Base-by-base conservation (phyloP, 345 rosid species). In the Acer saccharum region DNA sequence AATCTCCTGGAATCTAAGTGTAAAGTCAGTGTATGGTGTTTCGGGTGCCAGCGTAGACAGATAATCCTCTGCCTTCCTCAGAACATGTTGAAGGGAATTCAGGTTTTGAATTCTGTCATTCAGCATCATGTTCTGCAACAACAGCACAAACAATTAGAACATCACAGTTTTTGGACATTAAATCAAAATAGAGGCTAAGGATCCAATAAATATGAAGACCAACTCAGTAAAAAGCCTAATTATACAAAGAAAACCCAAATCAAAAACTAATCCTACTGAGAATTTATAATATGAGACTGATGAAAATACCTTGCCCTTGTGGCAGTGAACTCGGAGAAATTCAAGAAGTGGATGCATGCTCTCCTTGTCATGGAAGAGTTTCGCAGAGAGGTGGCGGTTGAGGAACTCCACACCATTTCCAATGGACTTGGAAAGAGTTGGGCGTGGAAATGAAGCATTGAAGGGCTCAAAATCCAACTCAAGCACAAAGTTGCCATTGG, bases 401-500 rank as follows among this genome's bases (percentile, higher is more conserved):
- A 95, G 99, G 87, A 95, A 95, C 87, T 95, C 97, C 41, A 95
- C 98, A 25, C 99, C 99, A 77, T 95, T 89, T 13, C 99, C 99
- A 7, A 95, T 93, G 68, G 90, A 95, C 79, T 93, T 93, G 0
- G 93, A 80, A 16, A 93, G 97, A 10, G 98, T 93, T 32, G 99
- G 97, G 54, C 97, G 97, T 23, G 99, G 99, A 75, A 95, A 82
- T 54, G 94, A 88, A 6, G 97, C 96, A 21, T 84, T 89, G 82
- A 95, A 95, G 16, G 99, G 99, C 85, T 95, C 99, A 73, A 95
- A 95, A 67, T 95, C 99, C 85, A 95, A 85, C 82, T 95, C 99
- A 27, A 95, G 93, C 77, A 90, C 92, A 78, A 91, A 95, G 78
- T 92, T 84, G 16, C 97, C 97, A 29, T 93, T 95, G 71, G 66